phyloP scores from a whole-genome alignment of 1,284 basidiomycete genomes.

The Amylostereum areolatum region DNA sequence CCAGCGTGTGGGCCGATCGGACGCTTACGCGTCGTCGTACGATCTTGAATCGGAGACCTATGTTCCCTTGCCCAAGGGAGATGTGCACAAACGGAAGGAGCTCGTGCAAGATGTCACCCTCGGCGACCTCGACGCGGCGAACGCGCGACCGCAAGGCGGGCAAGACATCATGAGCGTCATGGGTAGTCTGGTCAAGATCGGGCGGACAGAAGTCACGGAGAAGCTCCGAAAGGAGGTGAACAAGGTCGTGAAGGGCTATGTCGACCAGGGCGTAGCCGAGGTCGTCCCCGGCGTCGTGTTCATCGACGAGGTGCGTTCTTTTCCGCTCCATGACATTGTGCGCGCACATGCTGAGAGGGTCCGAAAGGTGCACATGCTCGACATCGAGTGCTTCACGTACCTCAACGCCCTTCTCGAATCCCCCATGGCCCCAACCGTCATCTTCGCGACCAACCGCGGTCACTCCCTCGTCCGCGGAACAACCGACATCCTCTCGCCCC shows the following conservation, averaged over 20 bases:
- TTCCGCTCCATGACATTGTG: neutral
- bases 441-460: constrained; percentile 94
- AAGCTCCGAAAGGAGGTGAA: constrained; percentile 95
- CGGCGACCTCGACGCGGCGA: constrained; percentile 95
- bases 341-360: neutral
- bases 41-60: constrained; percentile 98
- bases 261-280: constrained; percentile 97
- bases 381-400: constrained; percentile 99
- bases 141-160: constrained; percentile 90
- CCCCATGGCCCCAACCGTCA: constrained; percentile 94
- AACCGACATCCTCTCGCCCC: constrained; percentile 85
- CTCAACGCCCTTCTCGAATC: constrained; percentile 95
- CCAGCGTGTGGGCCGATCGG: constrained; percentile 91
- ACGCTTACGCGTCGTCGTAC: constrained; percentile 98
- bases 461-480: constrained; percentile 91
- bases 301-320: constrained; percentile 83
- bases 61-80: constrained; percentile 95
- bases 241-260: constrained; percentile 97
- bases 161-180: constrained; percentile 99
- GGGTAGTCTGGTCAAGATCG: constrained; percentile 93
- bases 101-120: constrained; percentile 96
- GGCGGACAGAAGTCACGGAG: constrained; percentile 94
- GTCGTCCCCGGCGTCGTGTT: constrained; percentile 97
- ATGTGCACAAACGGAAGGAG: constrained; percentile 97
- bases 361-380: constrained; percentile 93